phyloP scores from a whole-genome alignment of 2,329 filamentous ascomycete species.

The Alternaria viburni region DNA sequence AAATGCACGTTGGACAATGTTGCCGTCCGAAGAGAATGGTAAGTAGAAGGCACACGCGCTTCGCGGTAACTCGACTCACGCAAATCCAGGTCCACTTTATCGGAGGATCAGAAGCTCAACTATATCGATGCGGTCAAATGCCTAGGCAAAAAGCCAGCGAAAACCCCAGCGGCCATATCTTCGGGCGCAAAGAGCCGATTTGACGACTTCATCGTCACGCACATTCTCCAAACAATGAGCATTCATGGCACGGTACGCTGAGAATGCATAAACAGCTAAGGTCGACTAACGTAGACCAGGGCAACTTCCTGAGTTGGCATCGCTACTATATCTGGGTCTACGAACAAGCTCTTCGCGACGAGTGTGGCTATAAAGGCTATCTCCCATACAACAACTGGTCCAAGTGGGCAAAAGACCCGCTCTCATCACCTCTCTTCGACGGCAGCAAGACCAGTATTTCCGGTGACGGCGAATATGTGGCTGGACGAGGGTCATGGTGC shows the following conservation, averaged over 20 bases:
- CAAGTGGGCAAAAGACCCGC: slow-evolving; percentile 31
- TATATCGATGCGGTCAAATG: slow-evolving; percentile 32
- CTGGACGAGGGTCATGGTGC: background rate
- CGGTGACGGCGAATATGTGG: slow-evolving; percentile 22
- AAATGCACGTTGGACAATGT: background rate
- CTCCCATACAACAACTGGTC: slow-evolving; percentile 60
- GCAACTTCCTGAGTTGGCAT: slow-evolving; percentile 43
- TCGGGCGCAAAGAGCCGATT: slow-evolving; percentile 33
- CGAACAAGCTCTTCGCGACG: slow-evolving; percentile 46
- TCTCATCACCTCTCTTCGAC: slow-evolving; percentile 32
- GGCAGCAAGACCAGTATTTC: slow-evolving; percentile 45
- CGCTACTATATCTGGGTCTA: slow-evolving; percentile 46
- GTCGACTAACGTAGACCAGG: background rate
- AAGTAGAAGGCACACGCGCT: background rate
- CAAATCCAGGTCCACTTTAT: background rate
- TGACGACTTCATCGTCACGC: slow-evolving; percentile 35
- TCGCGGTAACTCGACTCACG: background rate
- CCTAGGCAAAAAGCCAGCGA: slow-evolving; percentile 17
- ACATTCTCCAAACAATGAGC: slow-evolving; percentile 24
- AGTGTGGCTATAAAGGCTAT: slow-evolving; percentile 47
- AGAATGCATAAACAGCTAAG: background rate
- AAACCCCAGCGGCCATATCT: slow-evolving; percentile 10
- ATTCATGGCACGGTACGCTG: slow-evolving; percentile 21
- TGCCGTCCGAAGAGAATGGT: background rate
- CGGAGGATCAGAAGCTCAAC: background rate